phyloP scores from a whole-genome alignment of 805 yeast genomes.

The Hagleromyces aurorensis region DNA sequence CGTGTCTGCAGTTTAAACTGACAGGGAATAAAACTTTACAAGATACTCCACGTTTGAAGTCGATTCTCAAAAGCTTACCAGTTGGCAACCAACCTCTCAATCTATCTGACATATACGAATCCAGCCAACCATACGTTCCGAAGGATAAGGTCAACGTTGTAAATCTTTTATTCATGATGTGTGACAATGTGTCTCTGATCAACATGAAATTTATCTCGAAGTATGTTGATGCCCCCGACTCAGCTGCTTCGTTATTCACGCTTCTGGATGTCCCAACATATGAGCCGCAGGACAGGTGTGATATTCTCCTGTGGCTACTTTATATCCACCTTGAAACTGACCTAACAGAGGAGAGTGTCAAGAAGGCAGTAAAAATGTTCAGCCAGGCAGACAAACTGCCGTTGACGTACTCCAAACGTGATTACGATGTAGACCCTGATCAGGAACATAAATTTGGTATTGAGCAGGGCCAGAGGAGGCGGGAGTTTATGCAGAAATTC shows the following conservation, averaged over 20 bases:
- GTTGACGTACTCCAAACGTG: constrained; percentile 9
- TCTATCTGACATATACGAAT: constrained; percentile 65
- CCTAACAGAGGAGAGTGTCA: constrained; percentile 42
- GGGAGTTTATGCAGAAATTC: constrained; percentile 18
- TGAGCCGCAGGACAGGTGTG: constrained; percentile 59
- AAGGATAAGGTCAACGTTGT: constrained; percentile 59
- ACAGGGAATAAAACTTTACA: constrained; percentile 66
- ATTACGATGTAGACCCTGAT: constrained; percentile 23
- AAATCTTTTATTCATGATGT: constrained; percentile 64
- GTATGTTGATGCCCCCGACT: constrained; percentile 18
- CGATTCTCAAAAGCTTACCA: constrained; percentile 55
- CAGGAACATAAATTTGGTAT: constrained; percentile 26
- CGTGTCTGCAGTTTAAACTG: constrained; percentile 59
- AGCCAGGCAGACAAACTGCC: constrained; percentile 11
- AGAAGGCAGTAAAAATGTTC: constrained; percentile 18
- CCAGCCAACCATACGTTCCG: constrained; percentile 40
- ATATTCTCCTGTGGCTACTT: constrained; percentile 73
- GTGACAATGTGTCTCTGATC: constrained; percentile 53
- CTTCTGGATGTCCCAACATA: constrained; percentile 57
- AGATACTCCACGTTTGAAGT: constrained; percentile 89
- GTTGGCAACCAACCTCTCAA: constrained; percentile 24
- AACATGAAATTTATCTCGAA: constrained; percentile 29
- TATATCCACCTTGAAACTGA: constrained; percentile 76
- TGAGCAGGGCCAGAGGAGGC: constrained; percentile 21
- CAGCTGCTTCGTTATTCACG: constrained; percentile 52